Evolutionary conservation across 2,329 filamentous ascomycete species (phyloP).

Genomic region (Fusarium sp.): DNA sequence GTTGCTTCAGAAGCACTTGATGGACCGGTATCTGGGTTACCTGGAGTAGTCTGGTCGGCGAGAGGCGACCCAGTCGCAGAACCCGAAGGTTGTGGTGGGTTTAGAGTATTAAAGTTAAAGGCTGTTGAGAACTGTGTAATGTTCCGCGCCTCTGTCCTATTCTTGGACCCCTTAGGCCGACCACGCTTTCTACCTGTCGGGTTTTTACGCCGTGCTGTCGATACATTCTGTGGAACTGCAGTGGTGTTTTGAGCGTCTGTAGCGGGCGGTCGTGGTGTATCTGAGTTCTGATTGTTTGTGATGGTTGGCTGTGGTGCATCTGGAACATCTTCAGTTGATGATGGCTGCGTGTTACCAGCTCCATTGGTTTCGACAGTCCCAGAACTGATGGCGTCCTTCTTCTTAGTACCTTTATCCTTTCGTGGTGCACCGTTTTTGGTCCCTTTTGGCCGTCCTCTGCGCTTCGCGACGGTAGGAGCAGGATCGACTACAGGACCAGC

Average conservation of each 20-base stretch:
- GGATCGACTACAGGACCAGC: slow-evolving; percentile 9
- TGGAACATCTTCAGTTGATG: slow-evolving; percentile 4
- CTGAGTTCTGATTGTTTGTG: slow-evolving; percentile 1
- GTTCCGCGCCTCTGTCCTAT: slow-evolving; percentile 54
- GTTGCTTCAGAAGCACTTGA: background rate
- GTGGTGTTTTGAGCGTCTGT: slow-evolving; percentile 13
- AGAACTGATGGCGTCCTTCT: slow-evolving; percentile 47
- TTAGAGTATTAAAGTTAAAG: background rate
- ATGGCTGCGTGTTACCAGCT: slow-evolving; percentile 5
- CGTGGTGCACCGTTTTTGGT: slow-evolving; percentile 57
- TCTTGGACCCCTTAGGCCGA: slow-evolving; percentile 64
- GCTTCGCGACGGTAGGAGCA: slow-evolving; percentile 52
- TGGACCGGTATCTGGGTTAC: background rate
- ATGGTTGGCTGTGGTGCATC: background rate
- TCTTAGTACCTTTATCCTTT: slow-evolving; percentile 69
- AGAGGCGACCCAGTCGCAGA: slow-evolving; percentile 29
- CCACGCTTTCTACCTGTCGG: slow-evolving; percentile 53
- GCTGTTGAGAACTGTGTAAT: slow-evolving; percentile 15
- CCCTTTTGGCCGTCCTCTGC: slow-evolving; percentile 70
- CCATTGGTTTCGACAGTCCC: slow-evolving; percentile 11
- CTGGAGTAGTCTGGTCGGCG: slow-evolving; percentile 29
- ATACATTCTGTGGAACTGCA: slow-evolving; percentile 18
- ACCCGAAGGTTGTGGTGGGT: slow-evolving; percentile 8
- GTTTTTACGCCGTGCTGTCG: slow-evolving; percentile 31
- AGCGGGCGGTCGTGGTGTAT: background rate